These are phyloP conservation scores for Diaporthe eres DNA, from an alignment of 2,329 filamentous ascomycete genomes.

Conservation along the genomic window DNA sequence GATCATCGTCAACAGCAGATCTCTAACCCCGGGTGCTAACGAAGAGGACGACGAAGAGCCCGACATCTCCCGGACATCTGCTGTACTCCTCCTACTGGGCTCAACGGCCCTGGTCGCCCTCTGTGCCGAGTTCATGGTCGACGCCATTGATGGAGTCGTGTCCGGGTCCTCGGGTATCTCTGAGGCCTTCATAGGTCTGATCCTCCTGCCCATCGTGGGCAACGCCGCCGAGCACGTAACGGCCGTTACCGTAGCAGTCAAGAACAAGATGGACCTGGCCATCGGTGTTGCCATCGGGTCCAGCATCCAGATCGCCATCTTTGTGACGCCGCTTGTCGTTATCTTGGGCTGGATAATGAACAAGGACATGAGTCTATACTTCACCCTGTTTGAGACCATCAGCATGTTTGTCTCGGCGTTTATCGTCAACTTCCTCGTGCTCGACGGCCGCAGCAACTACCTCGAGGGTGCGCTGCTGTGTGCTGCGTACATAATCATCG, in stretches of 20 bases:
- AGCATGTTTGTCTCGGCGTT: constrained; percentile 87
- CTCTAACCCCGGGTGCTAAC: constrained; percentile 35
- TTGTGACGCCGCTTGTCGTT: constrained; percentile 78
- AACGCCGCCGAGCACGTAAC: constrained; percentile 83
- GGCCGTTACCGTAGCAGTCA: constrained; percentile 77
- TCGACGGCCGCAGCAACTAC: constrained; percentile 89
- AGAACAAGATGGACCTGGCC: constrained; percentile 83
- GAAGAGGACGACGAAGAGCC: constrained; percentile 51
- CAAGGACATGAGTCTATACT: constrained; percentile 83
- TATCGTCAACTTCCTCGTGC: constrained; percentile 89
- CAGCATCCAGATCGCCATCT: constrained; percentile 80
- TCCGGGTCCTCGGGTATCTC: constrained; percentile 64
- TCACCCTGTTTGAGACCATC: constrained; percentile 90
- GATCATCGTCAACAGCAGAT: constrained; percentile 48
- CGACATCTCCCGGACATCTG: constrained; percentile 62
- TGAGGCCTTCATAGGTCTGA: constrained; percentile 79
- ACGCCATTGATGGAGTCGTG: constrained; percentile 76
- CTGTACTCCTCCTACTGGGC: constrained; percentile 72
- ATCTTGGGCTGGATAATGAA: constrained; percentile 78
- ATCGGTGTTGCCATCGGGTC: constrained; percentile 80
- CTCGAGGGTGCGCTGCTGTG: constrained; percentile 82
- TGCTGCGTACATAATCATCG: constrained; percentile 78
- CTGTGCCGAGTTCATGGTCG: constrained; percentile 80
- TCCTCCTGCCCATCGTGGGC: constrained; percentile 80
- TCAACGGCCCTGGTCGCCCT: constrained; percentile 76